Percentiles rank a stretch among this genome's conserved stretches.
Conservation (phyloP, 2,329 filamentous ascomycete species). For the Colletotrichum trifolii region DNA sequence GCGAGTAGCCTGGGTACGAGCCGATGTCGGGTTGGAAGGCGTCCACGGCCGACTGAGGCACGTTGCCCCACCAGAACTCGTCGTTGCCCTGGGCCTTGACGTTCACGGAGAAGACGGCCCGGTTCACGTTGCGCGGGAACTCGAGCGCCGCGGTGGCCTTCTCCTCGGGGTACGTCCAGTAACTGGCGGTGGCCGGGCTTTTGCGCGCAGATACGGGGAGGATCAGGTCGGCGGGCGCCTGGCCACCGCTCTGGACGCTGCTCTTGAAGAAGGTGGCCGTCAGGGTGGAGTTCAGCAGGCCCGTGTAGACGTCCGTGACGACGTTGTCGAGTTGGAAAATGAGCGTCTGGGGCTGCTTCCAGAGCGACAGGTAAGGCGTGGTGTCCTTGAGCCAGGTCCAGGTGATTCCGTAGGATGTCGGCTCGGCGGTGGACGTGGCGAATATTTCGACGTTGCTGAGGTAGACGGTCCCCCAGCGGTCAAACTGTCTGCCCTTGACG, state of each 20-base stretch:
- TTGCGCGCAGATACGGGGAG: conserved; percentile 72
- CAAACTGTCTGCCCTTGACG: conserved; percentile 78
- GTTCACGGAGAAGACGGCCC: conserved; percentile 78
- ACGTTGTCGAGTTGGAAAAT: conserved; percentile 86
- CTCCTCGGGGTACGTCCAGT: conserved; percentile 73
- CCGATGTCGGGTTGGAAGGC: conserved; percentile 69
- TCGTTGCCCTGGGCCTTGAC: conserved; percentile 81
- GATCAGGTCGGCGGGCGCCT: conserved; percentile 70
- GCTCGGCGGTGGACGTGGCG: conserved; percentile 85
- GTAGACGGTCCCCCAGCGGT: conserved; percentile 80
- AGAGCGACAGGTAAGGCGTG: conserved; percentile 76
- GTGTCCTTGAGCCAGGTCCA: conserved; percentile 86
- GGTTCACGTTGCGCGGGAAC: conserved; percentile 74
- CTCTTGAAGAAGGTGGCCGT: conserved; percentile 77
- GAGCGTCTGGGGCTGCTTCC: conserved; percentile 75
- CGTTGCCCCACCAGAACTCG: conserved; percentile 89
- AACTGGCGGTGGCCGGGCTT: conserved; percentile 66
- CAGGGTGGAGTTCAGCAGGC: conserved; percentile 77
- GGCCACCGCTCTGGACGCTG: conserved; percentile 50
- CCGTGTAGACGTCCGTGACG: conserved; percentile 77
- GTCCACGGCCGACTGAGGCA: conserved; percentile 69
- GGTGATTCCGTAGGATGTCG: conserved; percentile 71
- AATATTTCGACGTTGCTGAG: conserved; percentile 82
- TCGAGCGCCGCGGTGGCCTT: conserved; percentile 66
- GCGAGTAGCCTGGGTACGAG: conserved; percentile 72